A percentile compares a stretch with the other conserved stretches of the same genome.
phyloP scores from a whole-genome alignment of 1,284 basidiomycete genomes.

The Ustilago curta region DNA sequence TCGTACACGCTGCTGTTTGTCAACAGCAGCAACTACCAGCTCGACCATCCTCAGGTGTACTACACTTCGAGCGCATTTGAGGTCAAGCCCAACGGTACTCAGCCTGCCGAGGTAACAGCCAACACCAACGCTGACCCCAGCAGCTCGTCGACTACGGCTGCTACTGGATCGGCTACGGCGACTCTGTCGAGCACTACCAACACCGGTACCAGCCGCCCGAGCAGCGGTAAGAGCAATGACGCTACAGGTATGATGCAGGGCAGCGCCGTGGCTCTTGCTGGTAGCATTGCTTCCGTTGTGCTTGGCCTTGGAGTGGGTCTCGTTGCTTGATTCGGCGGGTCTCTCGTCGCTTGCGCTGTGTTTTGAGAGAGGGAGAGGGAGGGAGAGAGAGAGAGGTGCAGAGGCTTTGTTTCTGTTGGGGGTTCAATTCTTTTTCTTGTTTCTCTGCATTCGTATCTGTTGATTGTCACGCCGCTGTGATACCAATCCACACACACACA shows the following conservation, averaged over 20 bases:
- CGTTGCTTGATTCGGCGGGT: constrained; percentile 15
- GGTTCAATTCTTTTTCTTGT: too few relatives aligned
- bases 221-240: constrained; percentile 16
- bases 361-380: too few relatives aligned
- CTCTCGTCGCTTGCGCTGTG: background rate
- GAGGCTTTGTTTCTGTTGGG: too few relatives aligned
- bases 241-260: constrained; percentile 12
- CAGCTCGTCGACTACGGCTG: constrained; percentile 36
- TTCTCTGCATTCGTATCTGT: too few relatives aligned
- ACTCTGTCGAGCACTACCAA: constrained; percentile 27
- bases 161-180: constrained; percentile 32
- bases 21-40: constrained; percentile 57
- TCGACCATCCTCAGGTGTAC: constrained; percentile 51
- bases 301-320: constrained; percentile 33
- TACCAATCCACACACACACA: too few relatives aligned
- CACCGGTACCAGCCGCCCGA: constrained; percentile 11
- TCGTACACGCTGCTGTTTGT: constrained; percentile 53
- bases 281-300: constrained; percentile 23
- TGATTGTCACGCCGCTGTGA: too few relatives aligned
- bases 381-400: too few relatives aligned
- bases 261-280: constrained; percentile 16
- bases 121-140: constrained; percentile 50
- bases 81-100: constrained; percentile 52
- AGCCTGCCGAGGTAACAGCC: constrained; percentile 44
- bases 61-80: constrained; percentile 46